Conservation (phyloP, 139 green algal genomes). For the Monoraphidium neglectum region DNA sequence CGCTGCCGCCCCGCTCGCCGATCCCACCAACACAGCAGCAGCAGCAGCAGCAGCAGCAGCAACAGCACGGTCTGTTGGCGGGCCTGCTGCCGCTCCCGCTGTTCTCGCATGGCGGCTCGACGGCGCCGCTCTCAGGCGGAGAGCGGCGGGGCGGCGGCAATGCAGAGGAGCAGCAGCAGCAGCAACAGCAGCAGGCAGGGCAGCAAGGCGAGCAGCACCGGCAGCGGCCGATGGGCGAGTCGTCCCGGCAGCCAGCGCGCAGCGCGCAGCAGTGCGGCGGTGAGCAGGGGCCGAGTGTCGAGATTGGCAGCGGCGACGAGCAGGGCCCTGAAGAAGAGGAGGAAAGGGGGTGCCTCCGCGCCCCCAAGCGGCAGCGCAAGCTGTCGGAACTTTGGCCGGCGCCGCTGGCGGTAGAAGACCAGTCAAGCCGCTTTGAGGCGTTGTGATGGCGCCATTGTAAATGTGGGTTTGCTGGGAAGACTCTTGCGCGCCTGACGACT, state of each 20-base stretch:
- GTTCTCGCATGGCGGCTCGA: neutral
- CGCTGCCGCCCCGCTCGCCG: no score
- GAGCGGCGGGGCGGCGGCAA: neutral
- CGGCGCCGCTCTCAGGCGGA: neutral
- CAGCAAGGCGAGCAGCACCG: neutral
- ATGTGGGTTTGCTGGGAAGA: no score
- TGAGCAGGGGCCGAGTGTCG: no score
- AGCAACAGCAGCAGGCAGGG: neutral
- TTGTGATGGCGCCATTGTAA: no score
- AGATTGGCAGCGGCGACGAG: conserved; percentile 12
- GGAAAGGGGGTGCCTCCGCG: no score
- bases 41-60: conserved; percentile 1
- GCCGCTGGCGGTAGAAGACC: neutral
- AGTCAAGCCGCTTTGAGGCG: neutral
- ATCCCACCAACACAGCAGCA: neutral
- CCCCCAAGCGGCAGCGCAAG: neutral
- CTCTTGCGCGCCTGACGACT: neutral
- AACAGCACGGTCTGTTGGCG: neutral
- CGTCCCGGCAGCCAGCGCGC: no score
- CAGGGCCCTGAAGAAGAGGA: no score
- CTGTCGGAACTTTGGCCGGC: no score
- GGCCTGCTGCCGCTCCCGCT: neutral
- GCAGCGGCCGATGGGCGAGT: no score
- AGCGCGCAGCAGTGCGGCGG: no score
- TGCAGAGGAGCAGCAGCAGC: conserved; percentile 5